Base-by-base conservation (phyloP, 495 filamentous ascomycete species). In the Beverwykella pulmonaria region DNA sequence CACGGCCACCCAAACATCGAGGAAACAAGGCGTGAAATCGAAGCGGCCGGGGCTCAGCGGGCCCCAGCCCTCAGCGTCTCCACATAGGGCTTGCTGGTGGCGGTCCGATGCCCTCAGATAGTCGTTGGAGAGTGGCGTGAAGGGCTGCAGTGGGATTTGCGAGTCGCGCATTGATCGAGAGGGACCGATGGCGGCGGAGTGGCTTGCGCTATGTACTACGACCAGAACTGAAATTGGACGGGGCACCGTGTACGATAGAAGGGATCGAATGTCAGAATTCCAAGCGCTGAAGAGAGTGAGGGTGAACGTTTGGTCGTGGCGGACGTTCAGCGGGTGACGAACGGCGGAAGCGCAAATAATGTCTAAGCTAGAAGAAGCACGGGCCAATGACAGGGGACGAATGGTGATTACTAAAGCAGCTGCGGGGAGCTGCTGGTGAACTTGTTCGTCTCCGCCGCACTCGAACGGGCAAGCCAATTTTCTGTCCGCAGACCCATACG, bases 1-100 rank as follows among this genome's bases (percentile, higher is more conserved):
- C 5, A 82, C 73, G 29, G 88, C 86, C 59, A 98, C 84, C 80
- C 88, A 90, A 10, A 93, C 83, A 75, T 98, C 95, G 53, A 96
- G 83, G 75, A 97, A 98, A 78, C 95, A 99, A 61, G 95, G 92
- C 39, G 95, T 97, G 76, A 99, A 90, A 75, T 98, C 93, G 76
- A 90, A 96, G 67, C 92, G 80, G 60, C 84, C 81, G 20, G 86
- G 85, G 75, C 91, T 94, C 70, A 99, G 61, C 19, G 95, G 95
- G 12, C 95, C 95, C 94, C 94, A 99, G 73, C 95, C 95, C 77
- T 97, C 93, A 34, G 80, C 78, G 78, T 96, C 91, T 70, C 88
- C 84, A 77, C 93, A 97, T 78, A 96, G 82, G 30, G 89, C 86
- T 73, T 94, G 89, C 50, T 29, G 29, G 53, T 36, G 32, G 36